phyloP scores from a whole-genome alignment of 2,329 filamentous ascomycete genomes.

The Microascus cirrosus region DNA sequence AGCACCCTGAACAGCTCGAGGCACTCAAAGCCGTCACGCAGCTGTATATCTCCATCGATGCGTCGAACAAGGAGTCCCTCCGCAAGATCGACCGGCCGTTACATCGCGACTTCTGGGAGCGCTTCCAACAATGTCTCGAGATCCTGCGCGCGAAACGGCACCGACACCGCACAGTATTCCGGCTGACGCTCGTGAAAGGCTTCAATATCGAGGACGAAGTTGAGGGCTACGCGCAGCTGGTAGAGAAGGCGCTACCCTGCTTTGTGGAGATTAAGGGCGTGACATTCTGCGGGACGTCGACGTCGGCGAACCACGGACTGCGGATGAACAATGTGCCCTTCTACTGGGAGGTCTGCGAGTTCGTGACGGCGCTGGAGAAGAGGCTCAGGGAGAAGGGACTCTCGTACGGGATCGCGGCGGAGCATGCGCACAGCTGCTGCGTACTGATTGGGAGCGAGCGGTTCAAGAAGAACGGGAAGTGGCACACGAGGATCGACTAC shows the following conservation, averaged over 20 bases:
- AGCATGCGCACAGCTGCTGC: constrained; percentile 93
- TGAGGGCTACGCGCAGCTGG: constrained; percentile 78
- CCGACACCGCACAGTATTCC: constrained; percentile 85
- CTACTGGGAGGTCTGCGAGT: constrained; percentile 79
- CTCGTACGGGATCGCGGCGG: constrained; percentile 81
- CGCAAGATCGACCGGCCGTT: constrained; percentile 84
- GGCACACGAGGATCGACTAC: constrained; percentile 91
- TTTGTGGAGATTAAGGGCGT: constrained; percentile 96
- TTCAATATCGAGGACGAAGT: constrained; percentile 96
- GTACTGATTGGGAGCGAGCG: constrained; percentile 73
- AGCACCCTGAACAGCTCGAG: constrained; percentile 84
- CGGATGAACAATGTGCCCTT: constrained; percentile 98
- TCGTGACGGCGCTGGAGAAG: constrained; percentile 63
- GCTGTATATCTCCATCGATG: constrained; percentile 93
- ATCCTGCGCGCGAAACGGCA: constrained; percentile 77
- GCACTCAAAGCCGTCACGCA: constrained; percentile 80
- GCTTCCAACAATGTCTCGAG: constrained; percentile 82
- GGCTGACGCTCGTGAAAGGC: constrained; percentile 89
- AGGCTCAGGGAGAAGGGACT: constrained; percentile 61
- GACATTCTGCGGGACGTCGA: constrained; percentile 88
- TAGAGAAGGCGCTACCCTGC: constrained; percentile 76
- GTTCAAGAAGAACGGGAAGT: constrained; percentile 66
- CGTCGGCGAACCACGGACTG: constrained; percentile 71
- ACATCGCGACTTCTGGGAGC: constrained; percentile 95
- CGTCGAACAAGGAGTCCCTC: constrained; percentile 78